Conservation (phyloP, 176 grass and related monocot species). For the Carex cristatella region DNA sequence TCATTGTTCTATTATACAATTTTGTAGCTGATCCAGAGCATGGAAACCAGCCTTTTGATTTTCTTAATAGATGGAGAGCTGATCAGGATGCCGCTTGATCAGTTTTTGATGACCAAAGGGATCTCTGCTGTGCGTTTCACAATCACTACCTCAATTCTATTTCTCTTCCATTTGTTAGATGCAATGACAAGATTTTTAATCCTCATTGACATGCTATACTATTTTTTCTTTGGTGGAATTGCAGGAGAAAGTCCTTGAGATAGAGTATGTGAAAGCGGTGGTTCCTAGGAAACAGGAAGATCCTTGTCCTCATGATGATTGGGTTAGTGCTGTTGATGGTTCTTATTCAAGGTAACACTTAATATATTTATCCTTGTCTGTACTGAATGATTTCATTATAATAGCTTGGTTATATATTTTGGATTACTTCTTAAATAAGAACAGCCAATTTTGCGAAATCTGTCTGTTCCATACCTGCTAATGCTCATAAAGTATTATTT, state of each 20-base stretch:
- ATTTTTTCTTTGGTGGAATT: slow-evolving; percentile 8
- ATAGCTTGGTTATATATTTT: background rate
- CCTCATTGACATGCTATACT: background rate
- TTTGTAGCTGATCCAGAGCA: slow-evolving; percentile 49
- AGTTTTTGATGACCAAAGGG: slow-evolving; percentile 78
- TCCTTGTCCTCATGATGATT: slow-evolving; percentile 82
- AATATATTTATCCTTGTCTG: background rate
- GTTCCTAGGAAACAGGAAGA: slow-evolving; percentile 68
- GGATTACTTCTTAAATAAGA: background rate
- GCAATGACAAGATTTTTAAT: background rate
- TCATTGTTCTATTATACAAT: background rate
- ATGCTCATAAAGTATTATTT: background rate
- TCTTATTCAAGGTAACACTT: slow-evolving; percentile 59
- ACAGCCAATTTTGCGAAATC: background rate
- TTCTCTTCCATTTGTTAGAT: background rate
- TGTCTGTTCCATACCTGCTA: background rate
- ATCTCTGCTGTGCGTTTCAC: slow-evolving; percentile 61
- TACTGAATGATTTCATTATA: background rate
- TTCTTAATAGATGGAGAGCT: slow-evolving; percentile 76
- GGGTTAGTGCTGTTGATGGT: slow-evolving; percentile 87
- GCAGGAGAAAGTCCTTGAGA: slow-evolving; percentile 90
- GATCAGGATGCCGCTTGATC: slow-evolving; percentile 63
- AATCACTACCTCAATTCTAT: background rate
- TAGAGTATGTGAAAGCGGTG: slow-evolving; percentile 78
- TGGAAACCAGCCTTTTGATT: slow-evolving; percentile 80